Percentiles rank a stretch among this genome's conserved stretches.
phyloP scores from a whole-genome alignment of 306 rosid species.

The Vicia villosa region DNA sequence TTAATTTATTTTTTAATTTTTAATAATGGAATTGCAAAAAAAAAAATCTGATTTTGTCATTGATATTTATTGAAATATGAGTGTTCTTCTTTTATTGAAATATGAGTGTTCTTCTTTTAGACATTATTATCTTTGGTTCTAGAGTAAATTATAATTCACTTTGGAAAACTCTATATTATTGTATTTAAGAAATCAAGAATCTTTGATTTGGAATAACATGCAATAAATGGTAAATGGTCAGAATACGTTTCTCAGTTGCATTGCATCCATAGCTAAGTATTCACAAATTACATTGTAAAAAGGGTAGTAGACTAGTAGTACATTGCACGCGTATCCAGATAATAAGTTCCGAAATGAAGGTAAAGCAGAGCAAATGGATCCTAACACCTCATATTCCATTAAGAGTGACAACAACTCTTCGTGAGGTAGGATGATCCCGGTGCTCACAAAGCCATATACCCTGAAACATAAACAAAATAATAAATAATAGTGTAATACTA shows the following conservation, averaged over 20 bases:
- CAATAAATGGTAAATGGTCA: constrained; percentile 30
- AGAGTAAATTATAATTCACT: too few species aligned
- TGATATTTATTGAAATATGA: too few species aligned
- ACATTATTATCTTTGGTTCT: too few species aligned
- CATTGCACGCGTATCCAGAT: constrained; percentile 11
- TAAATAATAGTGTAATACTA: background rate
- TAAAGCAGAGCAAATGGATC: background rate
- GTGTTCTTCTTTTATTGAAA: too few species aligned
- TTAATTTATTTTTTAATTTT: too few species aligned
- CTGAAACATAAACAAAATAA: constrained; percentile 43
- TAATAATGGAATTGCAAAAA: too few species aligned
- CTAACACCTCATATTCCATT: constrained; percentile 61
- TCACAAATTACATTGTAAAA: constrained; percentile 15
- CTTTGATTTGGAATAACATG: background rate
- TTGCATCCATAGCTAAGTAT: constrained; percentile 26
- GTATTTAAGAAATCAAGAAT: too few species aligned
- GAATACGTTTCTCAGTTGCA: background rate
- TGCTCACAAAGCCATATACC: constrained; percentile 97
- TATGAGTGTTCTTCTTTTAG: too few species aligned
- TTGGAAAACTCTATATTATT: too few species aligned
- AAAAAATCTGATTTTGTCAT: too few species aligned
- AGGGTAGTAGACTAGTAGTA: background rate
- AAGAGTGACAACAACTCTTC: constrained; percentile 72
- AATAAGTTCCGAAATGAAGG: background rate
- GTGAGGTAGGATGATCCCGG: constrained; percentile 64